Base-by-base conservation (phyloP, 169 alveolate species). In the Plasmodium fragile region DNA sequence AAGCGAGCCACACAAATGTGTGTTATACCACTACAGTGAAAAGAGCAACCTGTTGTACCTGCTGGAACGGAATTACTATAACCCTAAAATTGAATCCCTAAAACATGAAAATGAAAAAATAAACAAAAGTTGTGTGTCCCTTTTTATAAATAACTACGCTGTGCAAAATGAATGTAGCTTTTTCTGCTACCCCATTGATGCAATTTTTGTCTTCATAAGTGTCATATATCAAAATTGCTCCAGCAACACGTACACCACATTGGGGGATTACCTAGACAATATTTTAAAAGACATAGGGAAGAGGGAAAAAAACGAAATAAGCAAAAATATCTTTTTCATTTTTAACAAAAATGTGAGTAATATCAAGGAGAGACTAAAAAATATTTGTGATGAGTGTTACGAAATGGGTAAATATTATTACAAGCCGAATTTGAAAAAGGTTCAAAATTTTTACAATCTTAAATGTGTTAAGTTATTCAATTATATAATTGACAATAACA, bases 101-200 rank as follows among this genome's bases (percentile, higher is more conserved):
- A 53, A 59, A 25, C 34, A 89, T 79, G 94, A 89, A 32, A 59
- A 41, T 36, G 94, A 89, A 3, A 89, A 89, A 89, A 89, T 89
- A 78, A 89, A 89, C 71, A 89, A 89, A 79, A 89, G 78, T 65
- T 65, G 59, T 79, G 75, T 89, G 13, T 89, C 94, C n/a, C 59
- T 89, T 65, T 89, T 89, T 89, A 49, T 89, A 28, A 89, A 89
- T 65, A 89, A 89, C 45, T 89, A 89, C 49, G 43, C 90, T 55
- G 70, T 89, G 81, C 83, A 89, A 34, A 89, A 89, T 65, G 91
- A 77, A 2, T 79, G 73, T 30, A 52, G 94, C 34, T 89, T 49
- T 89, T 77, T 32, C n/a, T 89, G 94, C 18, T 89, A 79, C 65
- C 94, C 94, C 45, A 41, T 89, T n/a, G 94, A 89, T 89, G 89